phyloP scores from a whole-genome alignment of 2,329 filamentous ascomycete species.

The Chaetomiaceae sp. region DNA sequence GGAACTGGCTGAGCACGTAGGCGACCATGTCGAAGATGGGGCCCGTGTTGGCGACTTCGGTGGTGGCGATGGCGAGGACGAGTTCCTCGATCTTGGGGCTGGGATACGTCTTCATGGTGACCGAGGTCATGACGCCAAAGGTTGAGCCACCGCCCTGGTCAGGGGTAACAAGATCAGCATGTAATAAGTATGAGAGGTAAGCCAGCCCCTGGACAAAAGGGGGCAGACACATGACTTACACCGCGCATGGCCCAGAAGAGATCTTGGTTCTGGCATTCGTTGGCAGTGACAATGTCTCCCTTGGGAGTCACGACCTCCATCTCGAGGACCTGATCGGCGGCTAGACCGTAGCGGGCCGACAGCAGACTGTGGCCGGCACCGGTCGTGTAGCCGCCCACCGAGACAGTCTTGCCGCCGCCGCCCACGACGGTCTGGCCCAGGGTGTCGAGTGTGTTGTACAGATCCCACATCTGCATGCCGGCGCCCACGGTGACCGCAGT shows the following conservation, averaged over 20 bases:
- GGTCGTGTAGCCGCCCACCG: slow-evolving; percentile 55
- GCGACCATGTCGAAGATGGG: slow-evolving; percentile 40
- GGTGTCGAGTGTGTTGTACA: slow-evolving; percentile 38
- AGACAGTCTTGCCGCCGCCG: slow-evolving; percentile 50
- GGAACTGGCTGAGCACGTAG: slow-evolving; percentile 42
- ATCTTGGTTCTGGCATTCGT: slow-evolving; percentile 41
- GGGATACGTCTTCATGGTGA: slow-evolving; percentile 45
- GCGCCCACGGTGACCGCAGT: slow-evolving; percentile 46
- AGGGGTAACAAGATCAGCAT: not conserved
- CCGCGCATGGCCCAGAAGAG: slow-evolving; percentile 54
- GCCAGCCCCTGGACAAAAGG: not conserved
- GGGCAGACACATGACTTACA: slow-evolving; percentile 33
- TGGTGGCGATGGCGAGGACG: slow-evolving; percentile 33
- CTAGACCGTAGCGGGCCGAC: slow-evolving; percentile 38
- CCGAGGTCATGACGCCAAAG: slow-evolving; percentile 46
- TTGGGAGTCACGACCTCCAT: slow-evolving; percentile 42
- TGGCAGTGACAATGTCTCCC: slow-evolving; percentile 40
- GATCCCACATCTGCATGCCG: slow-evolving; percentile 44
- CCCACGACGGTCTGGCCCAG: slow-evolving; percentile 37
- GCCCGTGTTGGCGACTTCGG: slow-evolving; percentile 33
- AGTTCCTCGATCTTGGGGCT: slow-evolving; percentile 39
- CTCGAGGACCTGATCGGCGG: slow-evolving; percentile 46
- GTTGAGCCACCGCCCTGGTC: slow-evolving; percentile 48
- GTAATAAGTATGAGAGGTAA: not conserved
- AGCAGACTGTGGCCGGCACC: slow-evolving; percentile 52